Base-by-base conservation (phyloP, 1,139 yeast genomes). In the Kurtzmaniella quercitrusa region DNA sequence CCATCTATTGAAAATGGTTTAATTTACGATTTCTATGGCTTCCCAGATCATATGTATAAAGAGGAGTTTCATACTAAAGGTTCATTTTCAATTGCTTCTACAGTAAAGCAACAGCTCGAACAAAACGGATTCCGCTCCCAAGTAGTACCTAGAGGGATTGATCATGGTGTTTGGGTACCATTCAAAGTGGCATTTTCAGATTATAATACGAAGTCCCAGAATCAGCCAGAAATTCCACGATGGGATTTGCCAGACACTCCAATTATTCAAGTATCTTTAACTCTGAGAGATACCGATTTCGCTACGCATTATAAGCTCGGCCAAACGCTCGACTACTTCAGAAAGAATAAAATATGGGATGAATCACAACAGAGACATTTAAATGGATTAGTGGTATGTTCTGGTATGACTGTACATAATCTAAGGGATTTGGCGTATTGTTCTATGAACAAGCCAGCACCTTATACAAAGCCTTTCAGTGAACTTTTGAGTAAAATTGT, bases 81-180 rank as follows among this genome's bases (percentile, higher is more conserved):
- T 38, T 71, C 76, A 40, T 44, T 58, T 0, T 51, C 53, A 7
- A 47, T 84, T 6, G 78, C 85, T 0, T 48, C 65, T 16, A 63
- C 68, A 44, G 62, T 85, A 16, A 66, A 68, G 33, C 53, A 63
- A 1, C 60, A 71, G 9, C 62, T 86, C 33, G 50, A 53, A 14
- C 49, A 56, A 3, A 50, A 59, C 11, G 26, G 11, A 12, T 66
- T 84, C 39, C 52, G 65, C 2, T 63, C 80, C 1, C 61, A 63
- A 26, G 50, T 78, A 16, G 63, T 71, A 16, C 57, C 63, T 16
- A 66, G 94, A 44, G 94, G 94, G 3, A 59, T 86, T 17, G 95
- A 86, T 56, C 95, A 86, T 60, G 95, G 95, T 1, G 84, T 74
- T 2, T 86, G 93, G 89, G 88, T 83, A 1, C 91, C 94, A 0